Conservation (phyloP, 768 basidiomycete genomes). For the Chalciporus pseudorubinellus region DNA sequence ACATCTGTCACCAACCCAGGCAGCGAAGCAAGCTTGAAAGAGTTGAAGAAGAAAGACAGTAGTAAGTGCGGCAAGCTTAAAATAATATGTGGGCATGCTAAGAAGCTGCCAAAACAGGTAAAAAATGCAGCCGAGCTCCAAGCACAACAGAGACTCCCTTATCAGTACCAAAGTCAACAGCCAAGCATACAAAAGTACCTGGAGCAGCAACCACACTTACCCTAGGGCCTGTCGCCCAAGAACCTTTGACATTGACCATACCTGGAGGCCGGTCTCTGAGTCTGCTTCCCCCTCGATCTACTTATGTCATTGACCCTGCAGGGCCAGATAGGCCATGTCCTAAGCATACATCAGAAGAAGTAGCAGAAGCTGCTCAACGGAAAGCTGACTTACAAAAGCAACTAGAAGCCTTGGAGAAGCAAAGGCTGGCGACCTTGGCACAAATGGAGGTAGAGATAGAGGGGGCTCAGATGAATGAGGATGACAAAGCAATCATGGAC, state of each 20-base stretch:
- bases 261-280: background rate
- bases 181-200: background rate
- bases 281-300: background rate
- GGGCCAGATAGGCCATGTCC: conserved; percentile 1
- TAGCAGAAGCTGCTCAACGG: background rate
- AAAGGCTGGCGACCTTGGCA: background rate
- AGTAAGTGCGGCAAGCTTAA: background rate
- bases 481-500: background rate
- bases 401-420: background rate
- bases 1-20: background rate
- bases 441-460: background rate
- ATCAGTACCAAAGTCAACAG: no score
- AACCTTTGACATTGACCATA: background rate
- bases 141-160: no score
- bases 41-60: background rate
- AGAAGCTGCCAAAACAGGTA: background rate
- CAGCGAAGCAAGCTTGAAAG: background rate
- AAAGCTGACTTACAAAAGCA: background rate
- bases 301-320: background rate
- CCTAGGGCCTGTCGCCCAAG: background rate
- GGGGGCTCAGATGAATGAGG: background rate
- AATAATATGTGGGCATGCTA: background rate
- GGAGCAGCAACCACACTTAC: background rate
- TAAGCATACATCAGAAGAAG: conserved; percentile 2
- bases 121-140: no score